Percentiles rank a stretch among this genome's conserved stretches.
These are phyloP conservation scores for Raphanus sativus DNA, from an alignment of 345 rosid genomes.

Conservation along the genomic window DNA sequence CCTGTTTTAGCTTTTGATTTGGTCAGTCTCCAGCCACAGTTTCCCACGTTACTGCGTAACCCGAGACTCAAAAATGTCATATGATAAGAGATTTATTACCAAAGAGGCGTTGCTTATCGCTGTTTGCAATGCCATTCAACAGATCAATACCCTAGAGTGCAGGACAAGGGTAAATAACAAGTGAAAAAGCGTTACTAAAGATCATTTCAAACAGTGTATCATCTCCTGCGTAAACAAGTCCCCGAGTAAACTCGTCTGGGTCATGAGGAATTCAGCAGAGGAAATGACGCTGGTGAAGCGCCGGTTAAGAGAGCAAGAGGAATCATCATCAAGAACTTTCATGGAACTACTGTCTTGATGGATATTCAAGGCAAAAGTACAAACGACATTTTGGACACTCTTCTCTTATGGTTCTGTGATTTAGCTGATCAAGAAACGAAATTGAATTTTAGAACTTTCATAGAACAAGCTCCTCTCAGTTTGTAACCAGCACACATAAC, in stretches of 20 bases:
- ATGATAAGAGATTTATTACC: slow-evolving; percentile 14
- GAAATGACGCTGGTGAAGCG: too few relatives aligned
- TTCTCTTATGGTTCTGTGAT: background rate
- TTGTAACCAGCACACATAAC: background rate
- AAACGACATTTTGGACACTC: background rate
- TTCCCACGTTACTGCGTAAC: slow-evolving; percentile 77
- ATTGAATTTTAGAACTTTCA: background rate
- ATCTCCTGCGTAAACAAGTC: slow-evolving; percentile 74
- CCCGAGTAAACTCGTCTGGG: slow-evolving; percentile 74
- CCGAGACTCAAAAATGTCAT: background rate
- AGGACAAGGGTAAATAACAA: slow-evolving; percentile 5
- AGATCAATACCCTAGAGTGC: slow-evolving; percentile 65
- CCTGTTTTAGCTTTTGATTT: slow-evolving; percentile 60
- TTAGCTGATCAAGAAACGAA: background rate
- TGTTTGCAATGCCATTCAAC: slow-evolving; percentile 89
- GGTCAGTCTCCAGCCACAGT: slow-evolving; percentile 75
- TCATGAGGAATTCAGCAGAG: slow-evolving; percentile 62
- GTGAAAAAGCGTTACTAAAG: background rate
- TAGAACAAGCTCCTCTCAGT: background rate
- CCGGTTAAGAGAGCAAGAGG: slow-evolving; percentile 16
- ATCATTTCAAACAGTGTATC: slow-evolving; percentile 78
- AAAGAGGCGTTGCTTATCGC: slow-evolving; percentile 50
- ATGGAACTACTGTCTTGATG: background rate
- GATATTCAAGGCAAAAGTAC: background rate
- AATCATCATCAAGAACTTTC: slow-evolving; percentile 8